Evolutionary conservation across 345 rosid genomes (phyloP), one percentile per base, ranked within the genome.

Genomic region (Euphorbia tirucalli): DNA sequence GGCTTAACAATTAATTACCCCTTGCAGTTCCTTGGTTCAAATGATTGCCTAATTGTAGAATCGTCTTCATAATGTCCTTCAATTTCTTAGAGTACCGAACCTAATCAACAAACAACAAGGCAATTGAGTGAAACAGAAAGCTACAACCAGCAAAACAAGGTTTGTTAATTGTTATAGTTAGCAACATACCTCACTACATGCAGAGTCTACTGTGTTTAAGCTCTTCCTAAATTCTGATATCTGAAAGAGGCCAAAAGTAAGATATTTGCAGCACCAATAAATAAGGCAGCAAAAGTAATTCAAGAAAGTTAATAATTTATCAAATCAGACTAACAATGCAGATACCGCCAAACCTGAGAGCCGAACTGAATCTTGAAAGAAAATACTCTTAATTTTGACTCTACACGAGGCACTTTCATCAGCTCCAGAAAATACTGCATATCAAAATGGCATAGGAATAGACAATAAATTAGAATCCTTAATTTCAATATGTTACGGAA

Each of bases 351-450:
- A 86, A 95, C 99, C 99, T 92, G 98, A 84, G 90, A 78, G 77
- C 87, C 69, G 56, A 93, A 92, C 77, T 92, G 98, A 81, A 95
- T 90, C 84, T 95, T 95, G 89, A 95, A 95, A 78, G 96, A 86
- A 85, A 95, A 92, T 54, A 95, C 98, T 86, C 97, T 85, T 56
- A 95, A 80, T 78, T 95, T 95, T 31, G 97, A 93, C 85, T 92
- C 99, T 28, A 92, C 99, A 48, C 99, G 89, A 58, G 99, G 98
- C 85, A 95, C 98, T 86, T 92, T 95, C 98, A 95, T 95, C 71
- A 77, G 88, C 90, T 92, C 98, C 85, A 95, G 67, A 81, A 95
- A 92, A 75, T 76, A 95, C 99, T 95, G 90, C 27, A 61, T 30
- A 44, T 61, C 19, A 49, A 66, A 52, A 22, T 14, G 24, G 52